Percentiles rank a stretch among this genome's conserved stretches.
These are phyloP conservation scores for Allomyces macrogynus DNA, from an alignment of 192 early-diverging fungal genomes.

Conservation along the genomic window DNA sequence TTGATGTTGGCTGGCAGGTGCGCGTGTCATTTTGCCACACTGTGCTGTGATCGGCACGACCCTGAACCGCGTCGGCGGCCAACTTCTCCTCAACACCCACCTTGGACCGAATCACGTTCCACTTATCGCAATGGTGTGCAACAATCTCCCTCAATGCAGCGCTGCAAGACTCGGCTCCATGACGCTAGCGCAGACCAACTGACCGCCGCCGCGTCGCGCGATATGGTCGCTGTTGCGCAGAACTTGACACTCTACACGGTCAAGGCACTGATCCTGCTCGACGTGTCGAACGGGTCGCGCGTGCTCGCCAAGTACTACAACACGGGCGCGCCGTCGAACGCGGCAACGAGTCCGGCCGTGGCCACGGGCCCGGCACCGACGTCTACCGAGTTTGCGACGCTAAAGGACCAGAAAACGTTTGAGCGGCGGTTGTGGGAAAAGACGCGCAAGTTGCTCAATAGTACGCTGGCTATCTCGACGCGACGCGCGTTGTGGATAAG, in stretches of 20 bases:
- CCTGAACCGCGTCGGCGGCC: too few species aligned
- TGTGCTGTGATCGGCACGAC: too few species aligned
- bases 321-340: slow-evolving; percentile 8
- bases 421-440: slow-evolving; percentile 84
- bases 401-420: slow-evolving; percentile 76
- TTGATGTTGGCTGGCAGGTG: too few species aligned
- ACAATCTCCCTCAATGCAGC: too few species aligned
- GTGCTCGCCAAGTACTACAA: slow-evolving; percentile 84
- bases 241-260: slow-evolving; percentile 71
- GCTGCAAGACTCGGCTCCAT: too few species aligned
- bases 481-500: neutral
- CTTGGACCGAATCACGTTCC: too few species aligned
- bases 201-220: too few species aligned
- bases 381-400: slow-evolving; percentile 19
- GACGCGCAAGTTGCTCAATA: slow-evolving; percentile 37
- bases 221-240: neutral
- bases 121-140: too few species aligned
- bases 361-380: neutral
- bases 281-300: slow-evolving; percentile 70
- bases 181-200: too few species aligned
- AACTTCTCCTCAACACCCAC: too few species aligned
- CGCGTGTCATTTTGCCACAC: too few species aligned
- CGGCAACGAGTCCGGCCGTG: slow-evolving; percentile 3
- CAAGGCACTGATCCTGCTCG: slow-evolving; percentile 75
- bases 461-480: neutral